Base-by-base conservation (phyloP, 1,139 yeast genomes). In the Protomyces pachydermus region DNA sequence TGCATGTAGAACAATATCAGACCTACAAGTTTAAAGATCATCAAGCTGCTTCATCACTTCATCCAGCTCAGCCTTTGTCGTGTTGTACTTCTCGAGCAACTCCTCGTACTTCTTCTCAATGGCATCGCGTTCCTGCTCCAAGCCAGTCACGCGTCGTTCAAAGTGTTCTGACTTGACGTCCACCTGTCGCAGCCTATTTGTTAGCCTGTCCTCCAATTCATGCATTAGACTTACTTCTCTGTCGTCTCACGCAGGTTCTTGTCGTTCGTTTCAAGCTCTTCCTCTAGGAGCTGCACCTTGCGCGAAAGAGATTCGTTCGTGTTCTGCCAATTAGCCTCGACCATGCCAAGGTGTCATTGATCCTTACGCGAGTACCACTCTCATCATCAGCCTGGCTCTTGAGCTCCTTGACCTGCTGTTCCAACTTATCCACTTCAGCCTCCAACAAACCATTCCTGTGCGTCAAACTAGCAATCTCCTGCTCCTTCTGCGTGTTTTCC, bases 131-230 rank as follows among this genome's bases (percentile, higher is more conserved):
- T 93, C 98, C 70, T 86, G 81, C 80, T 93, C 98, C 74, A 91
- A 83, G 37, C 96, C 88, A 66, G 90, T 83, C 68, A 93, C 96
- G 80, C 88, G 90, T 80, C 97, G 89, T 80, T 91, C 97, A 78
- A 91, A 84, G 79, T 90, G 96, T 79, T 95, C 98, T 70, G 95
- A 95, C 81, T 91, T 90, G 80, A 95, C 86, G 75, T 95, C 99
- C 67, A 96, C 86, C 76, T 90, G 96, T 78, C 97, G 90, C 77
- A 91, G 84, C 28, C 64, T 60, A 18, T 18, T 10, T 12, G 20
- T 52, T 38, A 60, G 42, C 42, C 53, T 25, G 23, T n/a, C 3
- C 20, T 4, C 3, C 16, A 2, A 3, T 1, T 10, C 51, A 25
- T 14, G 20, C 5, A 28, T 20, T 12, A 6, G 16, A 45, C 68